Evolutionary conservation across 495 filamentous ascomycete species (phyloP).

Genomic region (Acidomyces sp.): DNA sequence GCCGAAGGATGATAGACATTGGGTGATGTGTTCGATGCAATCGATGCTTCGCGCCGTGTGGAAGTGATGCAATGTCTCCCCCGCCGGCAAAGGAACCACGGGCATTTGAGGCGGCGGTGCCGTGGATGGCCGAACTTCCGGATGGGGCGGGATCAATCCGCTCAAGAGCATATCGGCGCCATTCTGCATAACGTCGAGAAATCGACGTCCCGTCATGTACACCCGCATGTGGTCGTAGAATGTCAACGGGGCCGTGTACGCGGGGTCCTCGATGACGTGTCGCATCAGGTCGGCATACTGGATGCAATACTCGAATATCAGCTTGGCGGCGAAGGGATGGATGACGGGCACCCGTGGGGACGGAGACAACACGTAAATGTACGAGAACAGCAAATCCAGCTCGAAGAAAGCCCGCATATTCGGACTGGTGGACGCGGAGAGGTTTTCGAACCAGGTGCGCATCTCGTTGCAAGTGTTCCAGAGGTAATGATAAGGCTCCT

Average conservation of each 20-base stretch:
- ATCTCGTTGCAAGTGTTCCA: constrained; percentile 24
- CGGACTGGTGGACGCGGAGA: constrained; percentile 40
- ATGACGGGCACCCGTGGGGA: constrained; percentile 50
- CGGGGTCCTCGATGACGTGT: constrained; percentile 36
- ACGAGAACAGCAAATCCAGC: constrained; percentile 72
- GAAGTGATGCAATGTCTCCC: constrained; percentile 14
- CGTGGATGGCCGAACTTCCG: constrained; percentile 13
- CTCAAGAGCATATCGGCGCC: constrained; percentile 35
- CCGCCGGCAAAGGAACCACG: constrained; percentile 10
- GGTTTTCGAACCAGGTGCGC: constrained; percentile 36
- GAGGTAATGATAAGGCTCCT: constrained; percentile 28
- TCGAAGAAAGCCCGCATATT: constrained; percentile 57
- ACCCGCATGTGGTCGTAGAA: constrained; percentile 61
- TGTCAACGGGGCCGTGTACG: constrained; percentile 44
- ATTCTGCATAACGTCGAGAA: constrained; percentile 50
- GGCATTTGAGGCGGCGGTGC: constrained; percentile 16
- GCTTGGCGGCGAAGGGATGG: constrained; percentile 51
- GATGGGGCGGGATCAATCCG: constrained; percentile 12
- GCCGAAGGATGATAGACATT: constrained; percentile 24
- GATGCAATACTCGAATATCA: constrained; percentile 73
- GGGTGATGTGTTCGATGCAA: constrained; percentile 28
- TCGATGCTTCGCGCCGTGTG: constrained; percentile 14
- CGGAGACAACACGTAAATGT: constrained; percentile 68
- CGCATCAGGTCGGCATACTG: constrained; percentile 52
- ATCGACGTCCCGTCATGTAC: constrained; percentile 58